Conservation (phyloP, 192 early-diverging fungal species). For the Coemansia sp. region DNA sequence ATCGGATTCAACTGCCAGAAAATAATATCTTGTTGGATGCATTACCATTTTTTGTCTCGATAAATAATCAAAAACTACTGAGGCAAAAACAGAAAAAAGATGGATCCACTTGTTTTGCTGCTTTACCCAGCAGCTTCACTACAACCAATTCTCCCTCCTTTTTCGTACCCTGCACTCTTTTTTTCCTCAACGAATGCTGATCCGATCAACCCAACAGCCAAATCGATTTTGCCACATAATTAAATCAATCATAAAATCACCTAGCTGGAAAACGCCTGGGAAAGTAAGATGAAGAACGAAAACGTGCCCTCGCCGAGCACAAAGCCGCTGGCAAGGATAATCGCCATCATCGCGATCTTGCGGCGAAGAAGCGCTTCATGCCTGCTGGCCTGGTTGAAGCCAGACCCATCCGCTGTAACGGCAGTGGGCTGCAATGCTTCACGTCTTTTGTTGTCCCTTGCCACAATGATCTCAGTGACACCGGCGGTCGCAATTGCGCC, state of each 20-base stretch:
- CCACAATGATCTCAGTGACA: constrained; percentile 36
- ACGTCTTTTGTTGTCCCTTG: not conserved
- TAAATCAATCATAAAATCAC: not conserved
- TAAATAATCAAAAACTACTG: constrained; percentile 14
- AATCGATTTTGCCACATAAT: not conserved
- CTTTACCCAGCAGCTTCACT: not conserved
- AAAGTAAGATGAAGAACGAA: constrained; percentile 61
- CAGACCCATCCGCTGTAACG: not conserved
- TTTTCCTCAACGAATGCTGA: not conserved
- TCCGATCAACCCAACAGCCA: not conserved
- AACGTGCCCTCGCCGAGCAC: constrained; percentile 75
- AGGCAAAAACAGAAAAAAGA: constrained; percentile 17
- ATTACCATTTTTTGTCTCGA: constrained; percentile 22
- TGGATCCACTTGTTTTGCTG: constrained; percentile 11
- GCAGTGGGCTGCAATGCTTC: not conserved
- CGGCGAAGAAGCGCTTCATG: constrained; percentile 26
- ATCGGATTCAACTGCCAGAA: not conserved
- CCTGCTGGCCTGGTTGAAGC: not conserved
- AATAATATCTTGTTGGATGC: constrained; percentile 11
- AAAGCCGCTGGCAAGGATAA: constrained; percentile 75
- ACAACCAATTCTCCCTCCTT: not conserved
- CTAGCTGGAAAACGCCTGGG: constrained; percentile 36
- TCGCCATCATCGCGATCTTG: constrained; percentile 59
- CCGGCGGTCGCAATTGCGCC: constrained; percentile 58
- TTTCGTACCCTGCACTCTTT: not conserved